Conservation (phyloP, 2,329 filamentous ascomycete genomes). For the Cordyceps cicadae region DNA sequence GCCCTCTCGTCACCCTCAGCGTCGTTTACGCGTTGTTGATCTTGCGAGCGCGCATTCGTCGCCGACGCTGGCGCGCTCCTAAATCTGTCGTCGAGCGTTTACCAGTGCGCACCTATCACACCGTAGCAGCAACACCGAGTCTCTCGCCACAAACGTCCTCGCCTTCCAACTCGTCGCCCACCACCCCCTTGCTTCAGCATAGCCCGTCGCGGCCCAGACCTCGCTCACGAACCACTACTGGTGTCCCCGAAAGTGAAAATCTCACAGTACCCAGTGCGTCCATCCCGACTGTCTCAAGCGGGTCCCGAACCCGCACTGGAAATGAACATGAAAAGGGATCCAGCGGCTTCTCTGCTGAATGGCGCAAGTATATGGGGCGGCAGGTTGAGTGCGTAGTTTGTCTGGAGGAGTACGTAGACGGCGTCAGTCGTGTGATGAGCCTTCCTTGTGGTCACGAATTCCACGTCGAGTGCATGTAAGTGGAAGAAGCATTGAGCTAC, state of each 20-base stretch:
- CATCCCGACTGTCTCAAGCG: conserved; percentile 28
- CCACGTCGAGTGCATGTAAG: conserved; percentile 97
- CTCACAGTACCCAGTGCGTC: conserved; percentile 36
- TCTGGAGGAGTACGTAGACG: conserved; percentile 91
- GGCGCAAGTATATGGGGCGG: conserved; percentile 59
- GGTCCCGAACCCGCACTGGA: conserved; percentile 23
- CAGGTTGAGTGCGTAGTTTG: conserved; percentile 92
- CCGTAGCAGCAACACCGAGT: conserved; percentile 55
- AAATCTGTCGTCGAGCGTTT: conserved; percentile 91
- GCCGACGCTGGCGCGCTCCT: conserved; percentile 89
- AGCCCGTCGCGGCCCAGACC: conserved; percentile 46
- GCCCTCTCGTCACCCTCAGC: conserved; percentile 82
- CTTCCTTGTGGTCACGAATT: conserved; percentile 96
- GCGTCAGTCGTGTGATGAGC: conserved; percentile 92
- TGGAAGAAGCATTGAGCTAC: conserved; percentile 21
- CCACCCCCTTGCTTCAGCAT: conserved; percentile 69
- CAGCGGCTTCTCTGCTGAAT: conserved; percentile 38
- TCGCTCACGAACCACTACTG: conserved; percentile 58
- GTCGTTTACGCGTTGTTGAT: conserved; percentile 87
- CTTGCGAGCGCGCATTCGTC: conserved; percentile 77
- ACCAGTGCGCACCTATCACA: conserved; percentile 93
- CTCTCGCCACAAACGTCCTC: conserved; percentile 52
- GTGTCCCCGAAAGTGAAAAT: conserved; percentile 44
- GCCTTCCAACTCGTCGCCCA: conserved; percentile 58
- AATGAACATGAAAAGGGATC: conserved; percentile 41